Evolutionary conservation across 371 early-diverging fungal genomes (phyloP).

Genomic region (Mucor indicus): DNA sequence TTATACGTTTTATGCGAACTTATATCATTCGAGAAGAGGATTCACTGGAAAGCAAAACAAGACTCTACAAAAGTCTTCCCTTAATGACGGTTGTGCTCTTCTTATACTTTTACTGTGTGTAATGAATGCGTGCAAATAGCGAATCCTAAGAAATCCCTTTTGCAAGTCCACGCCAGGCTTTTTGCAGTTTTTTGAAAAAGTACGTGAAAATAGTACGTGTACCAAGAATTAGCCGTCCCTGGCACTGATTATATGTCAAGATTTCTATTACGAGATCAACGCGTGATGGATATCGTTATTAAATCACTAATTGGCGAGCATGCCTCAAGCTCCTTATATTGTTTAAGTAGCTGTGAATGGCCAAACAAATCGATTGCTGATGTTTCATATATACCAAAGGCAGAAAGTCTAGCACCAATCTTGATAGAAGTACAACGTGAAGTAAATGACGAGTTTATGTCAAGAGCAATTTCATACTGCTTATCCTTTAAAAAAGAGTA

Average conservation of each 20-base stretch:
- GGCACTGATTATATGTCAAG: slow-evolving; percentile 6
- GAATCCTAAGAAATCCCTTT: too few species aligned
- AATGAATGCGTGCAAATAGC: too few species aligned
- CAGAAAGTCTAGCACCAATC: slow-evolving; percentile 4
- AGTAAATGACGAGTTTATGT: slow-evolving; percentile 7
- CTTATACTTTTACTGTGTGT: too few species aligned
- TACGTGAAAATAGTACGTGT: too few species aligned
- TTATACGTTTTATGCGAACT: too few species aligned
- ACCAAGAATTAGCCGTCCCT: too few species aligned
- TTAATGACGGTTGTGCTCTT: too few species aligned
- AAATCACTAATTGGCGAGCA: slow-evolving; percentile 10
- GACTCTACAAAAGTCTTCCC: too few species aligned
- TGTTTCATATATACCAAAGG: slow-evolving; percentile 4
- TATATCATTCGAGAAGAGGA: too few species aligned
- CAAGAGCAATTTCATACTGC: slow-evolving; percentile 7
- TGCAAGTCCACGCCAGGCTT: too few species aligned
- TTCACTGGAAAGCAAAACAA: too few species aligned
- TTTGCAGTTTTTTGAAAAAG: too few species aligned
- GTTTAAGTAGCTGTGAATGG: slow-evolving; percentile 11
- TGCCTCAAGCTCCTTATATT: slow-evolving; percentile 5
- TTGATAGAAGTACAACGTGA: slow-evolving; percentile 8
- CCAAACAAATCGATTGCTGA: slow-evolving; percentile 9
- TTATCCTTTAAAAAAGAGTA: slow-evolving; percentile 13
- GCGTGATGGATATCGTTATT: slow-evolving; percentile 3
- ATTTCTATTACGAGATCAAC: slow-evolving; percentile 6